Base-by-base conservation (phyloP, 2,329 filamentous ascomycete species). In the Ambrosiella xylebori region DNA sequence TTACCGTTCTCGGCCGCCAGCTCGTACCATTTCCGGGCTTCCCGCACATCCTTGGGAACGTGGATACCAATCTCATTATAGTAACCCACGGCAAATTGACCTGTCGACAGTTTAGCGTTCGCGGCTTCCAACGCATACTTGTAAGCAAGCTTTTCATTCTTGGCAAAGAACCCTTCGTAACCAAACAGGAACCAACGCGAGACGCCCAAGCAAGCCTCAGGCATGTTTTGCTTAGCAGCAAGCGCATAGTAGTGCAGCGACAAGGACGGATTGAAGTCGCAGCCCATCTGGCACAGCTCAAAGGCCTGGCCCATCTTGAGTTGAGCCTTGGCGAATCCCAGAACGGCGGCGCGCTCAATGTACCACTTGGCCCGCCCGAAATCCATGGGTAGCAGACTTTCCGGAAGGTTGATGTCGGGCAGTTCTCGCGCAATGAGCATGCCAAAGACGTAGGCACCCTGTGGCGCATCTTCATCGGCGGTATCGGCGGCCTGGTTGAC, bases 151-250 rank as follows among this genome's bases (percentile, higher is more conserved):
- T 91, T 86, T 70, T 98, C 93, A 65, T 96, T 97, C 76, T 97
- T 97, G 61, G 87, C 80, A 66, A 98, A 96, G 6, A 94, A 77
- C 19, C 85, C 85, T 64, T 97, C 91, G 63, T 93, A 90, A 2
- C 93, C 93, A 66, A 95, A 97, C 36, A 98, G 76, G 67, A 97
- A 98, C 93, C 93, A 98, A 70, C 95, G 93, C 70, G 91, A 97
- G 61, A 98, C 89, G 36, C 91, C 89, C 71, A 98, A 86, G 61
- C 95, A 89, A 0, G 91, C 93, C 68, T 98, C 93, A 0, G 89
- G 77, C 65, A 97, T 89, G 15, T 90, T 91, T 71, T 97, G 93
- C 63, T 86, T 84, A 11, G 93, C 86, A 19, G 93, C 91, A 38
- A 98, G 77, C 41, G 88, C 88, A 66, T 97, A 96, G 73, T 98